These are phyloP conservation scores for Claviceps spartinae DNA, from an alignment of 2,329 filamentous ascomycete species.

Conservation along the genomic window DNA sequence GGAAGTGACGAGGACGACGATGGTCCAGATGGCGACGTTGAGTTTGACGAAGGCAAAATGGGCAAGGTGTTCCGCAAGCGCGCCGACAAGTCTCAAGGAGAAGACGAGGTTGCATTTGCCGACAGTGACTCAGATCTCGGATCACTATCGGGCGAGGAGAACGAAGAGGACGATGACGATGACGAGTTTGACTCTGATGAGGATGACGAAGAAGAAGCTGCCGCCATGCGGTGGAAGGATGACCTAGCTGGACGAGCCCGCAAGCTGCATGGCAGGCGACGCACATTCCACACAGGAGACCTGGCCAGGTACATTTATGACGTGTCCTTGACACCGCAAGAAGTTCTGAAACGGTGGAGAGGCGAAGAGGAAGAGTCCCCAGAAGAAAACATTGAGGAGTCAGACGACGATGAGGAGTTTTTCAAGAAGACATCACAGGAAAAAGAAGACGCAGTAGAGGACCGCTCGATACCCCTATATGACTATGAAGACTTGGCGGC, in stretches of 20 bases:
- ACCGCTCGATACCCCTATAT: constrained; percentile 63
- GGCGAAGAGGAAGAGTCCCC: constrained; percentile 45
- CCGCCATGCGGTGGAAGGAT: constrained; percentile 71
- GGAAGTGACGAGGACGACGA: constrained; percentile 36
- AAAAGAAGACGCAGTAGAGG: constrained; percentile 61
- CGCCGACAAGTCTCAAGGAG: constrained; percentile 35
- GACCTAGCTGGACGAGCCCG: constrained; percentile 67
- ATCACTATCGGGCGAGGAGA: constrained; percentile 53
- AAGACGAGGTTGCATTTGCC: constrained; percentile 75
- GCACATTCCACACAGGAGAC: constrained; percentile 65
- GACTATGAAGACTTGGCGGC: constrained; percentile 69
- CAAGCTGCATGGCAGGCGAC: constrained; percentile 53
- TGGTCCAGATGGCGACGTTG: constrained; percentile 36
- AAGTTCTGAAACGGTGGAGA: constrained; percentile 69
- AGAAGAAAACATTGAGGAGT: constrained; percentile 42
- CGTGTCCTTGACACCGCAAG: constrained; percentile 55
- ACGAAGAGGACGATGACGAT: constrained; percentile 29
- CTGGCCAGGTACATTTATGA: constrained; percentile 86
- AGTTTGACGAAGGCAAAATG: constrained; percentile 45
- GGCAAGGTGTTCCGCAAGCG: constrained; percentile 47
- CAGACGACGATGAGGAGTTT: constrained; percentile 46
- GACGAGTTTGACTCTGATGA: constrained; percentile 27
- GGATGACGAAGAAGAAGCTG: constrained; percentile 54
- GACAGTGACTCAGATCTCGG: constrained; percentile 96
- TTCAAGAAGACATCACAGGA: constrained; percentile 51